These are phyloP conservation scores for Cyclostephanos tholiformis DNA, from an alignment of 108 stramenopile genomes.

Conservation along the genomic window DNA sequence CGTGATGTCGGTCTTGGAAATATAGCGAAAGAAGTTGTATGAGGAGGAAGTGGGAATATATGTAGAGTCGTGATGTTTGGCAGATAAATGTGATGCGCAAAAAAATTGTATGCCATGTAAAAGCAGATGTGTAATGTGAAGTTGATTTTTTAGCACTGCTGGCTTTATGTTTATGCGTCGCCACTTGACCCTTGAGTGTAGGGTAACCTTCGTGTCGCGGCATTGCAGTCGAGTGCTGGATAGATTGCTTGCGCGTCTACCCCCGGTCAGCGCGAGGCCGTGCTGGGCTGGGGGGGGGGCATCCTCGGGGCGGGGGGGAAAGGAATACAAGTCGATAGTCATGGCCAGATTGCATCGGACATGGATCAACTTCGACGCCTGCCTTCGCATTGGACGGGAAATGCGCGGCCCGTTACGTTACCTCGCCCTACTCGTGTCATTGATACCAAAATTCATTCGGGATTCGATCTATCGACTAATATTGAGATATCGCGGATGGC, in stretches of 20 bases:
- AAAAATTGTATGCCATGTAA: too few species aligned
- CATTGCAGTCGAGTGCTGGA: conserved; percentile 47
- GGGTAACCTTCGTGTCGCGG: conserved; percentile 50
- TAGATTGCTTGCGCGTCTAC: conserved; percentile 25
- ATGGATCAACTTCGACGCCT: conserved; percentile 31
- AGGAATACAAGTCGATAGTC: conserved; percentile 52
- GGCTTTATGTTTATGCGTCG: too few species aligned
- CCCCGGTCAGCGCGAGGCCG: neutral
- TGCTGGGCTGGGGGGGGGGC: neutral
- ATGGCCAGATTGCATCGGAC: conserved; percentile 11
- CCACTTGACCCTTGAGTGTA: too few species aligned
- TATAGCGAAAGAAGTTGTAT: too few species aligned
- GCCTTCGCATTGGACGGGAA: too few species aligned
- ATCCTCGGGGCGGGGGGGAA: neutral
- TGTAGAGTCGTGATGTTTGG: too few species aligned
- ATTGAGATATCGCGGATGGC: conserved; percentile 59
- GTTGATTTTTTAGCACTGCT: too few species aligned
- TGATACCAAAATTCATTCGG: conserved; percentile 55
- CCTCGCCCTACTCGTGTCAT: conserved; percentile 29
- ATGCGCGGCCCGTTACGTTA: conserved; percentile 57
- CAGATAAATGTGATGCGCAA: too few species aligned
- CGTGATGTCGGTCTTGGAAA: too few species aligned
- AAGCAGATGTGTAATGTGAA: too few species aligned
- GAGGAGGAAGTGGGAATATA: too few species aligned
- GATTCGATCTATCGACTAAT: conserved; percentile 62